Evolutionary conservation across 164 flowering plant genomes (phyloP).

Genomic region (Aristolochia contorta): DNA sequence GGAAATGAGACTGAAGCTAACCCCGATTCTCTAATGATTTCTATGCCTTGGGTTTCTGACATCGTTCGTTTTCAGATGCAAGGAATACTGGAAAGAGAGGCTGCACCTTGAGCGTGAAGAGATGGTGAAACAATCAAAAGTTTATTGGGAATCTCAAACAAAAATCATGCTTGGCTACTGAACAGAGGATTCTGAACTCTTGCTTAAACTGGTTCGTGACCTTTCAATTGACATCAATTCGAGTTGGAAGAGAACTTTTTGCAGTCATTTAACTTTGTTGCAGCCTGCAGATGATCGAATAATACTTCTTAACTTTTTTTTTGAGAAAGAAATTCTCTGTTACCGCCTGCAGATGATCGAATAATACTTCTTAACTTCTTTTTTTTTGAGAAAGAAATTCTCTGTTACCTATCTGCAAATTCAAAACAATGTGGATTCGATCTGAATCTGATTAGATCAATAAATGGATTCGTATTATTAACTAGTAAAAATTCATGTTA

Average conservation of each 20-base stretch:
- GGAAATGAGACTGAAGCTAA: background rate
- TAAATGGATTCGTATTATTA: no score
- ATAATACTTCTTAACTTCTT: no score
- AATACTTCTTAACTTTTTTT: no score
- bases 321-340: no score
- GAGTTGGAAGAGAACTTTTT: background rate
- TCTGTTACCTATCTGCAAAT: no score
- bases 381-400: no score
- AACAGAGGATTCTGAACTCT: background rate
- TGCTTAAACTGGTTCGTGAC: background rate
- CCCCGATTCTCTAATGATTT: background rate
- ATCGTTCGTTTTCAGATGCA: slow-evolving; percentile 27
- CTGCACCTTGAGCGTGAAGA: slow-evolving; percentile 36
- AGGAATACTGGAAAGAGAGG: slow-evolving; percentile 67
- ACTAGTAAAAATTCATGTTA: no score
- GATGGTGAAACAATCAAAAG: slow-evolving; percentile 46
- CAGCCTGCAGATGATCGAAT: background rate
- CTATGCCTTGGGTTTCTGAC: background rate
- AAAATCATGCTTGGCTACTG: slow-evolving; percentile 36
- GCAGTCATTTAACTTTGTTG: background rate
- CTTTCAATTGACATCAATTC: background rate
- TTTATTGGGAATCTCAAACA: slow-evolving; percentile 63
- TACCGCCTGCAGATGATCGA: background rate
- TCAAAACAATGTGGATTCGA: no score
- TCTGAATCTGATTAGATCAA: no score